These are phyloP conservation scores for Ascochyta pisi DNA, from an alignment of 2,329 filamentous ascomycete species.

Conservation along the genomic window DNA sequence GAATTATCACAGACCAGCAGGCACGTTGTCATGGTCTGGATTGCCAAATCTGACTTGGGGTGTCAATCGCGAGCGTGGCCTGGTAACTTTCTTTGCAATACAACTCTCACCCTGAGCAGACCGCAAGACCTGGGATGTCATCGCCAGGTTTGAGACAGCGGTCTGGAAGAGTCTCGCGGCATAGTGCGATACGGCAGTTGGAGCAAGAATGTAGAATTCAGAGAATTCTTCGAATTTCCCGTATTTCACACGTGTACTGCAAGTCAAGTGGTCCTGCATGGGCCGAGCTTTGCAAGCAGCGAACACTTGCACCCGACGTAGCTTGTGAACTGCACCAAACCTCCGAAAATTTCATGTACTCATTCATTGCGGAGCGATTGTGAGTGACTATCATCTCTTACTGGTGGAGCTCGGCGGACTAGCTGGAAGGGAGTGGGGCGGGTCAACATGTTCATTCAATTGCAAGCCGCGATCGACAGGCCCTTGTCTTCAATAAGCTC, in stretches of 20 bases:
- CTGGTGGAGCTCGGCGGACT: neutral
- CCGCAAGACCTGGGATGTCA: constrained; percentile 20
- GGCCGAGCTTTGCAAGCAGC: neutral
- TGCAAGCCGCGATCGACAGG: constrained; percentile 1
- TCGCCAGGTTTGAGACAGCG: constrained; percentile 29
- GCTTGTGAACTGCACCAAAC: neutral
- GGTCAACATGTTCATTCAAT: neutral
- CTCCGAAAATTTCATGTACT: neutral
- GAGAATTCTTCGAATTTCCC: too few relatives aligned
- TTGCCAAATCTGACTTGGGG: constrained; percentile 32
- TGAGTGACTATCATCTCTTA: neutral
- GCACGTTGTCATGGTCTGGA: constrained; percentile 32
- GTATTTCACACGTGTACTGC: neutral
- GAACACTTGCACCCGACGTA: neutral
- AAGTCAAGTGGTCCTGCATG: neutral
- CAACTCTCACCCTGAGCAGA: constrained; percentile 34
- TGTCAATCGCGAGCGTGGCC: constrained; percentile 31
- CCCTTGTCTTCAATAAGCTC: constrained; percentile 16
- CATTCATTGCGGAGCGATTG: neutral
- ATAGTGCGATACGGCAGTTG: neutral
- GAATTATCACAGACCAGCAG: constrained; percentile 27
- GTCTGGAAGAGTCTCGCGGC: constrained; percentile 26
- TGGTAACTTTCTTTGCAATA: constrained; percentile 31
- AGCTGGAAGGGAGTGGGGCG: neutral
- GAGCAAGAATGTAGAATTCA: too few relatives aligned